These are phyloP conservation scores for Penicillium sp. DNA, from an alignment of 2,329 filamentous ascomycete species.

Conservation along the genomic window DNA sequence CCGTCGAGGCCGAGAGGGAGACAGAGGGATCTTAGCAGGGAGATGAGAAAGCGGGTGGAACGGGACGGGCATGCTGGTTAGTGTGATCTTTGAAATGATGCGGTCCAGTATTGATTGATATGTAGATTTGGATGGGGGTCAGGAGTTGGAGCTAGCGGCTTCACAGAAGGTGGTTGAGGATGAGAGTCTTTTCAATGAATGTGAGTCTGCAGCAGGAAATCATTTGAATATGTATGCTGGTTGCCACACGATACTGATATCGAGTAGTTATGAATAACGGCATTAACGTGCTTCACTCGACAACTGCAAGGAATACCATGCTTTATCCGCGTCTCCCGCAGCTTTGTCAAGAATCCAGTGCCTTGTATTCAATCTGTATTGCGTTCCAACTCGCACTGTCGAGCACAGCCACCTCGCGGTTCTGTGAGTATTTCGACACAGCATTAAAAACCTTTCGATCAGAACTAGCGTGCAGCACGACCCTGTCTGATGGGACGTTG, in stretches of 20 bases:
- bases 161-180: slow-evolving; percentile 5
- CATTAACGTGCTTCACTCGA: slow-evolving; percentile 25
- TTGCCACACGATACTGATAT: not conserved
- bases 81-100: not conserved
- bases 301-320: slow-evolving; percentile 17
- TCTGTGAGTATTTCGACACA: slow-evolving; percentile 25
- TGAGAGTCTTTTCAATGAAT: slow-evolving; percentile 20
- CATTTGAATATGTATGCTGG: no score
- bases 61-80: not conserved
- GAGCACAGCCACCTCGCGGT: slow-evolving; percentile 10
- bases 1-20: slow-evolving; percentile 21
- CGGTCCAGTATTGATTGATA: not conserved
- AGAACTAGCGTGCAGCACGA: slow-evolving; percentile 20
- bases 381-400: slow-evolving; percentile 23
- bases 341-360: slow-evolving; percentile 21
- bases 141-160: not conserved
- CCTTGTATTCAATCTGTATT: slow-evolving; percentile 25
- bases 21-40: slow-evolving; percentile 19
- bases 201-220: slow-evolving; percentile 9
- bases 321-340: slow-evolving; percentile 15
- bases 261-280: slow-evolving; percentile 21
- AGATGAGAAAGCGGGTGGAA: slow-evolving; percentile 8
- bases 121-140: not conserved
- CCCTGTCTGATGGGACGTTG: slow-evolving; percentile 23
- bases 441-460: slow-evolving; percentile 22